A percentile compares a stretch with the other conserved stretches of the same genome.
Evolutionary conservation across 176 grass and related monocot species (phyloP).

Genomic region (Guadua angustifolia): DNA sequence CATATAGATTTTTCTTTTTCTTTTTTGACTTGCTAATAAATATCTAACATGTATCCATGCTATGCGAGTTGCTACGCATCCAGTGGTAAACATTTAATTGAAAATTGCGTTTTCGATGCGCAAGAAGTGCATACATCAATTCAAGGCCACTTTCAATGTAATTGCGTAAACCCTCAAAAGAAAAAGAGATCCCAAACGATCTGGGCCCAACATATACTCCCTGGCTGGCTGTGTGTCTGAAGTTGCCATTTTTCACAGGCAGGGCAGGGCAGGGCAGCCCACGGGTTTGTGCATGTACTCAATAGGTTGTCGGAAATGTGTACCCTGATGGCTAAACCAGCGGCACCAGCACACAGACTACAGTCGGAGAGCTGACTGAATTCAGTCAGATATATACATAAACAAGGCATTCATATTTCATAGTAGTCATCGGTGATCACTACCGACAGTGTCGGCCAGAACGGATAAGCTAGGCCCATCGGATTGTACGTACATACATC

Average conservation of each 20-base stretch:
- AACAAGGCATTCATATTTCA: not conserved
- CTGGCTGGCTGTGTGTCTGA: not conserved
- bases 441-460: no score
- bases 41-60: no score
- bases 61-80: no score
- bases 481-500: no score
- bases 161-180: not conserved
- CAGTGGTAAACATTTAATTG: not conserved
- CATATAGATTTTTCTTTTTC: no score
- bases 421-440: no score
- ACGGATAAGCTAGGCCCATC: no score
- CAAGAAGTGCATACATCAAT: not conserved
- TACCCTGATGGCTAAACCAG: not conserved
- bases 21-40: no score
- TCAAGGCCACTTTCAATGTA: not conserved
- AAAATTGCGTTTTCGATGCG: not conserved
- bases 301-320: no score
- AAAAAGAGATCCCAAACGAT: not conserved
- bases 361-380: not conserved
- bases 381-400: not conserved
- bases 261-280: not conserved
- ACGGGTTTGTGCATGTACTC: not conserved
- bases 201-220: not conserved
- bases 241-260: not conserved
- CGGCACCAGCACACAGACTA: not conserved